Conservation (phyloP, 768 basidiomycete species). For the Rhizopogon vesiculosus region DNA sequence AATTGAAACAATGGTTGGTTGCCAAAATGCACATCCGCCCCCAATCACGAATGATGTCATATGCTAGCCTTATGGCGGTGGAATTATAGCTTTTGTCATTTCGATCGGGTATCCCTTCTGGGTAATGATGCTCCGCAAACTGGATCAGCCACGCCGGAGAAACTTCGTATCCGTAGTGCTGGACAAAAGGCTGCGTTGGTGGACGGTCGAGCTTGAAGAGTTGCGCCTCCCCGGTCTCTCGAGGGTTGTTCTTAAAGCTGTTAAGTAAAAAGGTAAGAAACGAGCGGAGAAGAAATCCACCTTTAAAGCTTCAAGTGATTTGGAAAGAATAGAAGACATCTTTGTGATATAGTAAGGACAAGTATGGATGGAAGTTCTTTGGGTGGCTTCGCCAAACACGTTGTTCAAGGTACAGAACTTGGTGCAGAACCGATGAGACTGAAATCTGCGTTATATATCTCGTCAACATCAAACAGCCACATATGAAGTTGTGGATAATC, state of each 20-base stretch:
- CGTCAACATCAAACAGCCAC: too few species aligned
- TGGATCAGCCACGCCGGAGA: background rate
- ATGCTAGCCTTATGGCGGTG: background rate
- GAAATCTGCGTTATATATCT: background rate
- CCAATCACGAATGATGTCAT: background rate
- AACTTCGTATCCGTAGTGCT: too few species aligned
- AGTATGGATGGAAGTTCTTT: too few species aligned
- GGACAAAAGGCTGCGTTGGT: too few species aligned
- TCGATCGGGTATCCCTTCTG: background rate
- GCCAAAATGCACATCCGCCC: background rate
- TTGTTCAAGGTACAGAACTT: too few species aligned
- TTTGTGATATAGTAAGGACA: background rate
- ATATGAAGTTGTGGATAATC: too few species aligned
- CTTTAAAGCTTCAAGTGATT: background rate
- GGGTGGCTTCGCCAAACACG: too few species aligned
- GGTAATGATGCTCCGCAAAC: background rate
- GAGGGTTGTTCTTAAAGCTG: too few species aligned
- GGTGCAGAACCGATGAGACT: too few species aligned
- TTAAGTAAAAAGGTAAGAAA: too few species aligned
- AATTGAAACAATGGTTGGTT: background rate
- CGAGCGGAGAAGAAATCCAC: background rate
- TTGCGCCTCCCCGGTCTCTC: too few species aligned
- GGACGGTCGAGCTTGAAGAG: too few species aligned
- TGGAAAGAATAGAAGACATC: background rate
- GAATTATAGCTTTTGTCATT: background rate